Conservation (phyloP, 805 yeast genomes). For the Hyphopichia homilentoma region DNA sequence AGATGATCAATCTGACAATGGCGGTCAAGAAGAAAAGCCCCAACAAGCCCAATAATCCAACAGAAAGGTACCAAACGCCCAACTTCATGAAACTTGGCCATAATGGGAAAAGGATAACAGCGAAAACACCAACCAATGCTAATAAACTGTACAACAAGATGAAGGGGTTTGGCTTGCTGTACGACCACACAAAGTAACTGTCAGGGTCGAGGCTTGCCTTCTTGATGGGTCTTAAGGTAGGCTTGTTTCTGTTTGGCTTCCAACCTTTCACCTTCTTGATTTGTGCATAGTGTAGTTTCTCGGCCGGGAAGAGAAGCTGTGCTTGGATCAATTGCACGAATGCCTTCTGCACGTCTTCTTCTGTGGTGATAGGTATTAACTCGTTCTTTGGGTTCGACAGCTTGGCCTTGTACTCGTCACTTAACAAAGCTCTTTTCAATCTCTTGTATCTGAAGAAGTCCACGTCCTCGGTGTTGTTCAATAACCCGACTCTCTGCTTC, state of each 20-base stretch:
- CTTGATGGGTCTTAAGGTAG: slow-evolving; percentile 52
- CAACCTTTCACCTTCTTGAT: slow-evolving; percentile 55
- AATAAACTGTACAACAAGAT: slow-evolving; percentile 61
- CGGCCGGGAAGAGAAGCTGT: slow-evolving; percentile 72
- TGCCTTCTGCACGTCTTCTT: slow-evolving; percentile 55
- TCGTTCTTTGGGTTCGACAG: slow-evolving; percentile 44
- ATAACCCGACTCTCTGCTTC: slow-evolving; percentile 79
- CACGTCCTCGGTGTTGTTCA: slow-evolving; percentile 59
- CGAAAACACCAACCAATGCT: slow-evolving; percentile 60
- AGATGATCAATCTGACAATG: slow-evolving; percentile 71
- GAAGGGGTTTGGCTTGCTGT: slow-evolving; percentile 65
- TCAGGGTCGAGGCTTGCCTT: slow-evolving; percentile 61
- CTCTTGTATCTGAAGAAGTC: slow-evolving; percentile 90
- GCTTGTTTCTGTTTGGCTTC: slow-evolving; percentile 59
- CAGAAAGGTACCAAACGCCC: slow-evolving; percentile 87
- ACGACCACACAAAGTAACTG: slow-evolving; percentile 82
- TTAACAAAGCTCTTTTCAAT: slow-evolving; percentile 69
- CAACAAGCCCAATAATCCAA: slow-evolving; percentile 69
- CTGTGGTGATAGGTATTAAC: slow-evolving; percentile 41
- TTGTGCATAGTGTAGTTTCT: slow-evolving; percentile 66
- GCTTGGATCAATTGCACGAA: slow-evolving; percentile 67
- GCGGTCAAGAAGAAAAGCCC: slow-evolving; percentile 76
- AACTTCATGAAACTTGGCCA: slow-evolving; percentile 91
- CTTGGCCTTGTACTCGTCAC: slow-evolving; percentile 62
- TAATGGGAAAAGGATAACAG: slow-evolving; percentile 77